Conservation (phyloP, 805 yeast genomes). For the Torulaspora maleeae region DNA sequence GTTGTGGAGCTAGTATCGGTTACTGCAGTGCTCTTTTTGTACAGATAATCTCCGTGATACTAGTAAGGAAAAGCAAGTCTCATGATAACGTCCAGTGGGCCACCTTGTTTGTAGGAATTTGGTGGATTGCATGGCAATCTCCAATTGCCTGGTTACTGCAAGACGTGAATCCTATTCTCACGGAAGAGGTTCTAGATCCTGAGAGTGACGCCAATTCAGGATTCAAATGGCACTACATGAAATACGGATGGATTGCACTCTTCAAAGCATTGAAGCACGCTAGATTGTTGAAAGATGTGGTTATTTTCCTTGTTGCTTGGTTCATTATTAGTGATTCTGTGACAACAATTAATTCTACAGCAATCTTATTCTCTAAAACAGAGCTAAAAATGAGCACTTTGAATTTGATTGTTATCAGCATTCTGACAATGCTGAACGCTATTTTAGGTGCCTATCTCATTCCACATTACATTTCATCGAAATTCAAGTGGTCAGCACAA, state of each 20-base stretch:
- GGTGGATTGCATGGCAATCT: conserved; percentile 73
- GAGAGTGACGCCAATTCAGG: not conserved
- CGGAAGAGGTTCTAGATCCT: not conserved
- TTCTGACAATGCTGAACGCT: conserved; percentile 62
- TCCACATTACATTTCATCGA: conserved; percentile 42
- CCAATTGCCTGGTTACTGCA: conserved; percentile 50
- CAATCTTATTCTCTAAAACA: conserved; percentile 68
- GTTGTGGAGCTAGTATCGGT: conserved; percentile 67
- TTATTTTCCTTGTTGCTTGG: conserved; percentile 68
- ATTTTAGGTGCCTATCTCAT: conserved; percentile 58
- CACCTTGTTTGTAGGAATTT: conserved; percentile 58
- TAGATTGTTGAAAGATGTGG: conserved; percentile 55
- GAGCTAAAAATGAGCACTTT: conserved; percentile 66
- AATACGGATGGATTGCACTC: conserved; percentile 61
- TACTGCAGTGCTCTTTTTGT: conserved; percentile 65
- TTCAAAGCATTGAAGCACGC: conserved; percentile 55
- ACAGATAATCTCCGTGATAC: conserved; percentile 53
- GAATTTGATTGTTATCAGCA: conserved; percentile 58
- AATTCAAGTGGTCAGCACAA: conserved; percentile 43
- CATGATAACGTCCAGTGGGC: conserved; percentile 46
- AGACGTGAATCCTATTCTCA: conserved; percentile 16
- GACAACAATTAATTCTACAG: conserved; percentile 76
- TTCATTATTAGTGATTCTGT: conserved; percentile 69
- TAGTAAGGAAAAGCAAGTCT: conserved; percentile 40
- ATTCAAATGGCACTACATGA: conserved; percentile 23